Evolutionary conservation across 345 rosid genomes (phyloP).

Genomic region (Populus nigra): DNA sequence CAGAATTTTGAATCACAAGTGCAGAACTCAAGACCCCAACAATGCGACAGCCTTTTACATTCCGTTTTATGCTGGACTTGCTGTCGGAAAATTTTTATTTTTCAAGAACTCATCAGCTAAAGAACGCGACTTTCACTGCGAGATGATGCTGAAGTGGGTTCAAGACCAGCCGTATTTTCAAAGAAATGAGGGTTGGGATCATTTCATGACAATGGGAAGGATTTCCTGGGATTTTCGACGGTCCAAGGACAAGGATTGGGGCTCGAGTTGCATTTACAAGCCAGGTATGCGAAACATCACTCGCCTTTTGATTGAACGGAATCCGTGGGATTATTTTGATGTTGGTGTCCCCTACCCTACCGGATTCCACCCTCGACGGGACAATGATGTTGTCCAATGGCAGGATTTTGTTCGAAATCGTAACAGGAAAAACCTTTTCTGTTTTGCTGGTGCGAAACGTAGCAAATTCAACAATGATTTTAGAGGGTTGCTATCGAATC

Average conservation of each 20-base stretch:
- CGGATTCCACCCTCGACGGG: conserved; percentile 91
- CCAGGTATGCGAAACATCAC: conserved; percentile 89
- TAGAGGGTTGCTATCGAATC: conserved; percentile 56
- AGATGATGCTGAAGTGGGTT: conserved; percentile 64
- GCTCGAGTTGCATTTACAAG: conserved; percentile 75
- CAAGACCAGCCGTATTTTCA: conserved; percentile 57
- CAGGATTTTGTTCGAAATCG: conserved; percentile 66
- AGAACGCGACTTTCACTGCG: conserved; percentile 77
- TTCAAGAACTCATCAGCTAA: conserved; percentile 38
- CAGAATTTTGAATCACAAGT: conserved; percentile 66
- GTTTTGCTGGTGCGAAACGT: conserved; percentile 91
- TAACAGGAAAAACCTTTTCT: conserved; percentile 57
- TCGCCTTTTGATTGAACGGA: conserved; percentile 91
- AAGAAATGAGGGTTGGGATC: conserved; percentile 89
- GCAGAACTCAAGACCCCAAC: conserved; percentile 62
- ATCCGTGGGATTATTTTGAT: conserved; percentile 96
- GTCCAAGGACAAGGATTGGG: conserved; percentile 75
- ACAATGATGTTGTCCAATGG: conserved; percentile 66
- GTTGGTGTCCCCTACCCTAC: conserved; percentile 96
- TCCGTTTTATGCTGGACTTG: conserved; percentile 92
- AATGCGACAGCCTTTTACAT: conserved; percentile 80
- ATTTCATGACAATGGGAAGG: conserved; percentile 87
- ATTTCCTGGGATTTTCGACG: conserved; percentile 98
- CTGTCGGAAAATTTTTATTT: conserved; percentile 84
- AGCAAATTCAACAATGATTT: conserved; percentile 61